Evolutionary conservation across 2,329 filamentous ascomycete species (phyloP), one percentile per base, ranked within the genome.

Genomic region (Cyanodermella asteris): DNA sequence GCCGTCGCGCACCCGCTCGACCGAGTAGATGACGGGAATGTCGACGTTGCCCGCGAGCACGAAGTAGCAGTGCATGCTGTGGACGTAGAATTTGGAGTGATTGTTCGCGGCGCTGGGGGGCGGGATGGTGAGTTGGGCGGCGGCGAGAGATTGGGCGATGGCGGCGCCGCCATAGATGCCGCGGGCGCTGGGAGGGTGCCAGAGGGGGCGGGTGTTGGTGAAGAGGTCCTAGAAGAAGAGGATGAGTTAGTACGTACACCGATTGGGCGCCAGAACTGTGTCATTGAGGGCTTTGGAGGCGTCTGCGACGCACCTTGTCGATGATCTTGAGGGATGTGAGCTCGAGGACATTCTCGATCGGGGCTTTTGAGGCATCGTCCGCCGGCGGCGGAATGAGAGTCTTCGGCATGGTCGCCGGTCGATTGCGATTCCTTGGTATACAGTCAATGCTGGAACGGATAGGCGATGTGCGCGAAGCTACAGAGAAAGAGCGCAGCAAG

Each of bases 41-140:
- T 74, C 67, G 8, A 68, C 61, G 42, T 84, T 76, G 15, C 87
- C 87, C 4, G 84, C 82, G 2, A 94, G 69, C 17, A 97, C 71
- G 49, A 97, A 97, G 57, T 94, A 97, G 64, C 87, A 94, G 61
- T 97, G 87, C 75, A 91, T 93, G 43, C 74, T 84, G 57, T 97
- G 87, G 24, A 87, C 69, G 31, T 71, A 64, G 50, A 91, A 93
- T 44, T 76, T 60, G 14, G 57, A 47, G 12, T 30, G 14, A 17
- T 23, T 26, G 17, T 31, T 34, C 7, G 23, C 13, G 16, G 32
- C 12, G 18, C 30, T 32, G 18, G 46, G 35, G 6, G 20, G 15
- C 0, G 74, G 72, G 3, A 97, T 77, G 6, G 87, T 97, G 42
- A 70, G 67, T 48, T 91, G 81, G 13, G 80, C 87, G 2, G 87